Percentiles rank a stretch among this genome's conserved stretches.
These are phyloP conservation scores for Ormosia semicastrata DNA, from an alignment of 306 rosid species.

Conservation along the genomic window DNA sequence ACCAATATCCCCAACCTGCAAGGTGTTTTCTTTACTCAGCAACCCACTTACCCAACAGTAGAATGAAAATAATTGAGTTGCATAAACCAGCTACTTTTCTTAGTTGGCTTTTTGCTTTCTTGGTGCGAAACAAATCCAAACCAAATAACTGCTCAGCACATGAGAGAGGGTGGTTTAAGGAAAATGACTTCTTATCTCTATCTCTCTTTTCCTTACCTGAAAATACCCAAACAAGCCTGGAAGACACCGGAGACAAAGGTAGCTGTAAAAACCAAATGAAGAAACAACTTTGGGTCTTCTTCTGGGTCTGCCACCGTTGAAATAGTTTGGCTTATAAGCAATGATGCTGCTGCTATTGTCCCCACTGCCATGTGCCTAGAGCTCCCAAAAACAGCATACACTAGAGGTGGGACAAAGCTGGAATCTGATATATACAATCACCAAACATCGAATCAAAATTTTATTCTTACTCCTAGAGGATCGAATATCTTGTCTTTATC, in stretches of 20 bases:
- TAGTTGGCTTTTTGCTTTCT: background rate
- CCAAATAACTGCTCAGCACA: background rate
- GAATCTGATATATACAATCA: constrained; percentile 47
- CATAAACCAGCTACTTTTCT: background rate
- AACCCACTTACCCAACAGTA: background rate
- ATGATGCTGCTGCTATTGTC: constrained; percentile 72
- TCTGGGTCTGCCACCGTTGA: constrained; percentile 38
- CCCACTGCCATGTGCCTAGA: constrained; percentile 93
- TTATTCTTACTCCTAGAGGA: background rate
- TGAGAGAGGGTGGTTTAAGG: background rate
- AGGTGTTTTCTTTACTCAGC: background rate
- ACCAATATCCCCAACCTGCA: constrained; percentile 82
- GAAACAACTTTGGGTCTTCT: constrained; percentile 40
- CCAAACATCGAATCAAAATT: background rate
- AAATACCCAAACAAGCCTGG: constrained; percentile 58
- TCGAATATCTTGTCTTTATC: background rate
- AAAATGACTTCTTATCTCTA: background rate
- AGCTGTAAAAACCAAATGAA: constrained; percentile 67
- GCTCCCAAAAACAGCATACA: constrained; percentile 74
- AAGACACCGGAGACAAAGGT: constrained; percentile 65
- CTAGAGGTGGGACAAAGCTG: constrained; percentile 76
- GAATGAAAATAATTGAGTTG: background rate
- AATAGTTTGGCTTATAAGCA: constrained; percentile 52
- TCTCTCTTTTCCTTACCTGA: constrained; percentile 44
- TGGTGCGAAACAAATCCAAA: background rate